Conservation (phyloP, 179 eudicot genomes). For the Carnegiea gigantea region DNA sequence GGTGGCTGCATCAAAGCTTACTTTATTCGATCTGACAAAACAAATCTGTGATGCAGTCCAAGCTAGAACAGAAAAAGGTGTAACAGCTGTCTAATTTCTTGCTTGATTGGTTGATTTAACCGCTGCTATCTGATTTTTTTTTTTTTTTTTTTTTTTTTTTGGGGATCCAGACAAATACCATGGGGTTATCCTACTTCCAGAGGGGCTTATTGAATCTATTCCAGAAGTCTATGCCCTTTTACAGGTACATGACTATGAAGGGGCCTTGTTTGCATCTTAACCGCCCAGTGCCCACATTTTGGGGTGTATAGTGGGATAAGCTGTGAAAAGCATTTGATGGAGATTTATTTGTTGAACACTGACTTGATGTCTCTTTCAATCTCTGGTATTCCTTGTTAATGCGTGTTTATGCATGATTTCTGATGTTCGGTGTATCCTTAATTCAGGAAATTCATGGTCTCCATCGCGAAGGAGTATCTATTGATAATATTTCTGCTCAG, state of each 20-base stretch:
- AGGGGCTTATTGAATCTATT: conserved; percentile 98
- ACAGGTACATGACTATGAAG: conserved; percentile 49
- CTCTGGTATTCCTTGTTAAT: background rate
- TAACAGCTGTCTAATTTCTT: conserved; percentile 14
- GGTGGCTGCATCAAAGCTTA: conserved; percentile 88
- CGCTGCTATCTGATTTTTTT: conserved; percentile 23
- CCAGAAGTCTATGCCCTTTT: conserved; percentile 94
- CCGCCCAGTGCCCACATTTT: background rate
- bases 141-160: background rate
- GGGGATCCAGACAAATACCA: conserved; percentile 68
- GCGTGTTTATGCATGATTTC: background rate
- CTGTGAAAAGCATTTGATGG: background rate
- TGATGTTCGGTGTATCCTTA: background rate
- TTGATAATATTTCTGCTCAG: conserved; percentile 74
- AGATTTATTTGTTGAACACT: background rate
- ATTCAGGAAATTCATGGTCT: conserved; percentile 90
- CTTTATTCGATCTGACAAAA: conserved; percentile 84
- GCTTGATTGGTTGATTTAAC: background rate
- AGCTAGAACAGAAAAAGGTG: conserved; percentile 87
- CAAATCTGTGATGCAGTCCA: conserved; percentile 99
- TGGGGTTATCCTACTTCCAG: conserved; percentile 92
- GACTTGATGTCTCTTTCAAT: background rate
- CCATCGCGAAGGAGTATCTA: conserved; percentile 70
- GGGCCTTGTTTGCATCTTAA: conserved; percentile 6
- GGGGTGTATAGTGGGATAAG: background rate